A percentile compares a stretch with the other conserved stretches of the same genome.
phyloP scores from a whole-genome alignment of 2,329 filamentous ascomycete species.

The Setomelanomma holmii region DNA sequence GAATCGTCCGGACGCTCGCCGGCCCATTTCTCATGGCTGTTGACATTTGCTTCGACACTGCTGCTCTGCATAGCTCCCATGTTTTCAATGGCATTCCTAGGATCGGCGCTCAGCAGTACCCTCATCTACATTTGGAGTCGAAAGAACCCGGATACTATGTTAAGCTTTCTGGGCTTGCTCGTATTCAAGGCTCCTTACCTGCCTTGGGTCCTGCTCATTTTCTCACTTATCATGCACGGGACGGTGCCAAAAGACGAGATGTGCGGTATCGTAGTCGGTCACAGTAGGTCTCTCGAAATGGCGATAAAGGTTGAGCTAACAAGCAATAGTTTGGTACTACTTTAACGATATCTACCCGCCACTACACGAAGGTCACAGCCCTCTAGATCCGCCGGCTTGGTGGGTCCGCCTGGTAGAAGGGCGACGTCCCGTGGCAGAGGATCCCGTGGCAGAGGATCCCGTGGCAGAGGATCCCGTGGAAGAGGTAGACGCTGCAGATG shows the following conservation, averaged over 20 bases:
- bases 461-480: conserved; percentile 19
- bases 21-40: conserved; percentile 93
- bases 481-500: conserved; percentile 1
- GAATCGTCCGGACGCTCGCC: conserved; percentile 91
- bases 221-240: conserved; percentile 90
- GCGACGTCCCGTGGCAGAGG: conserved; percentile 31
- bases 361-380: conserved; percentile 81
- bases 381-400: conserved; percentile 87
- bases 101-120: conserved; percentile 89
- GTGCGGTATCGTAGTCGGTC: conserved; percentile 91
- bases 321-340: conserved; percentile 82
- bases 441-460: too few species aligned
- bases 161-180: conserved; percentile 85
- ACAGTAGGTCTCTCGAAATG: conserved; percentile 58
- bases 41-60: conserved; percentile 82
- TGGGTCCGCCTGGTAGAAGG: conserved; percentile 84
- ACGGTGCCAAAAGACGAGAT: conserved; percentile 94
- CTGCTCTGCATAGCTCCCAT: conserved; percentile 84
- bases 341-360: conserved; percentile 96
- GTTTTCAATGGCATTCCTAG: conserved; percentile 90
- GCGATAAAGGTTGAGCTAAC: conserved; percentile 14
- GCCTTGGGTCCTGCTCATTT: conserved; percentile 93
- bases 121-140: conserved; percentile 98
- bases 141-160: conserved; percentile 86
- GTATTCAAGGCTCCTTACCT: conserved; percentile 94